phyloP scores from a whole-genome alignment of 2,329 filamentous ascomycete species.

The Microsporum ferrugineum region DNA sequence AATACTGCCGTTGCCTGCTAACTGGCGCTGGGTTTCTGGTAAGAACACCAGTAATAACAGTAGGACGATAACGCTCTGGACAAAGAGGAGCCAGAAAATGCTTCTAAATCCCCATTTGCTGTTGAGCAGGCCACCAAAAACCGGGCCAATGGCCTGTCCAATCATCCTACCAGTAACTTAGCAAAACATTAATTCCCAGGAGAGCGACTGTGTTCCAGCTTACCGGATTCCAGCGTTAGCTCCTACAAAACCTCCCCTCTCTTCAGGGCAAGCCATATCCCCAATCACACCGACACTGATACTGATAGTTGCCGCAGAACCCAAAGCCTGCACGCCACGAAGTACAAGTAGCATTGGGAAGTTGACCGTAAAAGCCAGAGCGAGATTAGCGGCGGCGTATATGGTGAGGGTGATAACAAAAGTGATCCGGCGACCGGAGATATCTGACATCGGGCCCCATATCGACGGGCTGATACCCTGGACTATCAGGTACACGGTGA shows the following conservation, averaged over 20 bases:
- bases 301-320: conserved; percentile 57
- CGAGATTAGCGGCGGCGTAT: conserved; percentile 50
- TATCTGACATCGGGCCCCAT: conserved; percentile 52
- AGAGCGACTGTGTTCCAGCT: neutral
- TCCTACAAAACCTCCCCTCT: conserved; percentile 63
- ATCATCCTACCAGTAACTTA: conserved; percentile 41
- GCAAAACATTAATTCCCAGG: neutral
- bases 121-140: conserved; percentile 54
- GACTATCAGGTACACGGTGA: conserved; percentile 42
- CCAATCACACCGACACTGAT: conserved; percentile 60
- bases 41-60: conserved; percentile 46
- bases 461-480: conserved; percentile 52
- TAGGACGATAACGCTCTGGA: conserved; percentile 40
- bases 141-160: conserved; percentile 43
- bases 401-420: conserved; percentile 48
- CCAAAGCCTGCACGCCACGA: conserved; percentile 51
- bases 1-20: conserved; percentile 27
- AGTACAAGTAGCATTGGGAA: conserved; percentile 50
- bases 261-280: conserved; percentile 56
- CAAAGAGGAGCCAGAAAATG: conserved; percentile 59
- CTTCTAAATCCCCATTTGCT: conserved; percentile 55
- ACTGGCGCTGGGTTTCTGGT: conserved; percentile 39
- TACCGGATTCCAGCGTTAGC: neutral
- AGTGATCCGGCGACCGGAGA: conserved; percentile 49
- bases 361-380: conserved; percentile 47